Base-by-base conservation (phyloP, 495 filamentous ascomycete species). In the Trichoderma asperelloides region DNA sequence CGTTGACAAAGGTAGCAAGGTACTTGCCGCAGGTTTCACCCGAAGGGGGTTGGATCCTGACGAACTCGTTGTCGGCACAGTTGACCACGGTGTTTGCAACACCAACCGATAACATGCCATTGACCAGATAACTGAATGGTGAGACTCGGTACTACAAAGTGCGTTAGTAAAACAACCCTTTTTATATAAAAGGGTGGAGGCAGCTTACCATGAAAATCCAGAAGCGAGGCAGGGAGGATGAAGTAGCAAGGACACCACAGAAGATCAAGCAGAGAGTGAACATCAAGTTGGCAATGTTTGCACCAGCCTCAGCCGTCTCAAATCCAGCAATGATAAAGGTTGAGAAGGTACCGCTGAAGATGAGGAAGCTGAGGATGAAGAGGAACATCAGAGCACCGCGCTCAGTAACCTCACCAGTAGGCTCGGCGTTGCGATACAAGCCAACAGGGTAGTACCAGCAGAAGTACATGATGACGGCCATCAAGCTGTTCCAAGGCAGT, bases 361-460 rank as follows among this genome's bases (percentile, higher is more conserved):
- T 71, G 73, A 89, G 82, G 79, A 90, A 89, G 70, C 82, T 79
- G 18, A 88, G 78, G 21, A 88, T 73, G 39, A 88, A 79, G 23
- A 91, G 74, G 75, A 89, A 90, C 82, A 89, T 88, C 37, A 90
- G 82, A 16, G 77, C 86, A 41, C 87, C 84, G 37, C 90, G 87
- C 70, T 87, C 80, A 21, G 77, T 71, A 3, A 86, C 81, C 57
- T 81, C 71, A 65, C 82, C 80, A 2, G 86, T 85, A 0, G 83
- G 80, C 23, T 78, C 75, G 5, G 90, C 86, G 72, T 96, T 93
- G 39, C 76, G 75, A 71, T 89, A 88, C 0, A 95, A 81, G 0
- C 91, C 92, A 60, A 92, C 83, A 9, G 91, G 91, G 74, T 92
- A 94, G 72, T 93, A 93, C 88, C 88, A 93, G 68, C 79, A 85